Base-by-base conservation (phyloP, 495 filamentous ascomycete genomes). In the Daldinia vernicosa region DNA sequence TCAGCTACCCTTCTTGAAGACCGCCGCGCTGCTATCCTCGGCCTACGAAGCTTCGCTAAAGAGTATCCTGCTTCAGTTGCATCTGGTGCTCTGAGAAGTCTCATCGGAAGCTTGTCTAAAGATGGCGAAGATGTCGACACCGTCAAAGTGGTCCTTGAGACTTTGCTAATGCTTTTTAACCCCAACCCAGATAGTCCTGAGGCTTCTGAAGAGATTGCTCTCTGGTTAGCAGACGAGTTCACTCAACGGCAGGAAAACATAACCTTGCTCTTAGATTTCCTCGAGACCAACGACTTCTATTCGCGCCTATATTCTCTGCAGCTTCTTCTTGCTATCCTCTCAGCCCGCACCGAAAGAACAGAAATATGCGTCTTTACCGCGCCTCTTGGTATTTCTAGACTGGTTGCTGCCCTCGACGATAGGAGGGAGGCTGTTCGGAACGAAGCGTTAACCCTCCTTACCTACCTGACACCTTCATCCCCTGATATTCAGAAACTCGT, bases 231-330 rank as follows among this genome's bases (percentile, higher is more conserved):
- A 53, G 95, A 99, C 81, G 94, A 98, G 78, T 99, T 99, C 74
- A 98, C 96, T 32, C 93, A 97, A 86, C 92, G 94, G 71, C 95
- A 98, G 90, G 95, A 98, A 80, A 98, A 99, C 80, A 95, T 98
- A 63, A 96, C 92, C 0, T 82, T 94, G 37, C 86, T 99, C 47
- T 86, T 98, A 59, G 93, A 95, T 71, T 90, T 99, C 33, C 84
- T 99, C 22, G 94, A 97, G 71, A 87, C 89, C 43, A 84, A 84
- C 60, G 95, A 99, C 68, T 98, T 97, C 78, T 98, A 97, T 80
- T 94, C 93, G 9, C 90, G 95, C 8, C 87, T 98, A 2, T 98
- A 98, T 79, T 93, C 93, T 14, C 77, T 98, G 53, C 94, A 98
- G 81, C 86, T 99, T 64, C 91, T 99, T 52, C 89, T 90, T 39